Conservation (phyloP, 148 eudicot species). For the Pouteria glomerata region DNA sequence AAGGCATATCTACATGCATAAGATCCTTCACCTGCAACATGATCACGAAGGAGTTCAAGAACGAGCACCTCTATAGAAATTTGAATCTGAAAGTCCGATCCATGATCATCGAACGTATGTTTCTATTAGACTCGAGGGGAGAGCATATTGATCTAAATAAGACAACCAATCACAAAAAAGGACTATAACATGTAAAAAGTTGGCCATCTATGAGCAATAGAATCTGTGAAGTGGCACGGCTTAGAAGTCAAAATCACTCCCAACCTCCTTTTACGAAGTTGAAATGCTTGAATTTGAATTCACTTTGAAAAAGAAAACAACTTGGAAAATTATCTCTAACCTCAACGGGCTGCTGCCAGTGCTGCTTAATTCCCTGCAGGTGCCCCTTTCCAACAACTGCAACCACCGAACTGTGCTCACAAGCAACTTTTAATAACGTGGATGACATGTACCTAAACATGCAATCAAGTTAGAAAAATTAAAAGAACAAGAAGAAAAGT, state of each 20-base stretch:
- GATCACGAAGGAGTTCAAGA: background rate
- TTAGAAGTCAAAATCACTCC: background rate
- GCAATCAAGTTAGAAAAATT: conserved; percentile 7
- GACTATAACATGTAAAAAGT: background rate
- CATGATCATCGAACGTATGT: background rate
- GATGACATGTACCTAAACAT: conserved; percentile 86
- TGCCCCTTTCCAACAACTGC: conserved; percentile 99
- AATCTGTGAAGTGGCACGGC: background rate
- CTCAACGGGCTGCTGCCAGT: conserved; percentile 97
- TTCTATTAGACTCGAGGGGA: background rate
- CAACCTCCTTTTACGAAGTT: background rate
- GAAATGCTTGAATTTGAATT: background rate
- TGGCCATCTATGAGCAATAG: background rate
- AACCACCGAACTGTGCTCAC: conserved; percentile 82
- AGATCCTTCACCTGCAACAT: conserved; percentile 56
- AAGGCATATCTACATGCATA: conserved; percentile 39
- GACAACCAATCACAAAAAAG: background rate
- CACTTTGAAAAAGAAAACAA: background rate
- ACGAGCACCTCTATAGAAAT: background rate
- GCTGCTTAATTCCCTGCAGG: conserved; percentile 70
- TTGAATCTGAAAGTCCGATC: background rate
- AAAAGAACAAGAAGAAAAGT: no score
- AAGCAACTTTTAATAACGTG: conserved; percentile 54
- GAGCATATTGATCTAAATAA: background rate
- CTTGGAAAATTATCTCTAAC: conserved; percentile 28